A percentile compares a stretch with the other conserved stretches of the same genome.
Evolutionary conservation across 257 asterid genomes (phyloP).

Genomic region (Scutellaria galericulata): DNA sequence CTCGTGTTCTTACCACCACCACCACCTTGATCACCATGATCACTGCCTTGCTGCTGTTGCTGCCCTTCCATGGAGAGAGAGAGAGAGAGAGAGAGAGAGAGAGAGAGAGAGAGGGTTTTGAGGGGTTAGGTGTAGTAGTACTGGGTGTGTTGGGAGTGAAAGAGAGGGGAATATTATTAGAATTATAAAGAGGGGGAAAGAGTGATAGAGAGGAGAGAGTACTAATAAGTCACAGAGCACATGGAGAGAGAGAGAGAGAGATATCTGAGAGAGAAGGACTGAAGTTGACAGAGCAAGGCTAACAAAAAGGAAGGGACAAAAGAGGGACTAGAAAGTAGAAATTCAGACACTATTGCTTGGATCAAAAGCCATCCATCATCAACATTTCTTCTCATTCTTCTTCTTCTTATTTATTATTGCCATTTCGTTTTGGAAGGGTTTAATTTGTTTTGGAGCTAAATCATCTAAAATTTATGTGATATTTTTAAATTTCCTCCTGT

Average conservation of each 20-base stretch:
- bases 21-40: slow-evolving; percentile 38
- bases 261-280: slow-evolving; percentile 98
- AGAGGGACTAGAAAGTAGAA: slow-evolving; percentile 68
- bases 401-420: too few species aligned
- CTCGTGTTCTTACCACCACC: slow-evolving; percentile 23
- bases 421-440: too few species aligned
- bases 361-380: slow-evolving; percentile 72
- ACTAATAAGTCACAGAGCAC: slow-evolving; percentile 55
- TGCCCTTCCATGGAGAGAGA: slow-evolving; percentile 45
- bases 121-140: neutral
- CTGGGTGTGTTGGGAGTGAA: slow-evolving; percentile 14
- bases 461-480: too few species aligned
- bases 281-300: slow-evolving; percentile 83
- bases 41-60: slow-evolving; percentile 26
- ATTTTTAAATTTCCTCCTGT: too few species aligned
- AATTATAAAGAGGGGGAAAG: slow-evolving; percentile 40
- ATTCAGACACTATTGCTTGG: slow-evolving; percentile 66
- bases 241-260: slow-evolving; percentile 48
- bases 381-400: slow-evolving; percentile 33
- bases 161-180: too few species aligned
- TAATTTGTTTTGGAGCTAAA: too few species aligned
- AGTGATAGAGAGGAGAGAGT: neutral
- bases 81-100: slow-evolving; percentile 10
- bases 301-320: slow-evolving; percentile 92
- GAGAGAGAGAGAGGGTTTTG: neutral